Evolutionary conservation across 1,139 yeast genomes (phyloP).

Genomic region (Nakaseomyces uthaithaninus): DNA sequence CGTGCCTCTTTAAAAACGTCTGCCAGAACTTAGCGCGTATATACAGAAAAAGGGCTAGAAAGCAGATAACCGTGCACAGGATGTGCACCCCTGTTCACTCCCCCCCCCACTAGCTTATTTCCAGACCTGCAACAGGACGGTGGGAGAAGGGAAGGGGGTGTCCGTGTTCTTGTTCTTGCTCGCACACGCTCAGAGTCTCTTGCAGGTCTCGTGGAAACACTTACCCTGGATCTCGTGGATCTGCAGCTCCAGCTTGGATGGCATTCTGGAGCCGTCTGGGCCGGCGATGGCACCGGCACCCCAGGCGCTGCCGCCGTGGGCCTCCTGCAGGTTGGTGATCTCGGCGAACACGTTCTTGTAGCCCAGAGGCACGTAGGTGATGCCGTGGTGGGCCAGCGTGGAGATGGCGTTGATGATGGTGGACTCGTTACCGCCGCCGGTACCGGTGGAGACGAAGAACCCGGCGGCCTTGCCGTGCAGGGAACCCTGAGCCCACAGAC

Average conservation of each 20-base stretch:
- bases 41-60: too few species aligned
- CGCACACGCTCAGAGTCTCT: slow-evolving; percentile 22
- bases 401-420: slow-evolving; percentile 60
- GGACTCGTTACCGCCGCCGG: slow-evolving; percentile 76
- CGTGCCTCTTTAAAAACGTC: too few species aligned
- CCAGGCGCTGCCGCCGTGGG: slow-evolving; percentile 82
- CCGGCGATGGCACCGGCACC: slow-evolving; percentile 83
- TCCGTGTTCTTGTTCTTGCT: too few species aligned
- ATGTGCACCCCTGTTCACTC: too few species aligned
- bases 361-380: slow-evolving; percentile 67
- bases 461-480: slow-evolving; percentile 72
- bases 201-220: slow-evolving; percentile 39
- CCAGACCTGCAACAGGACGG: neutral
- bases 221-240: slow-evolving; percentile 55
- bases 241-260: slow-evolving; percentile 55
- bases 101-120: too few species aligned
- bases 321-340: slow-evolving; percentile 53
- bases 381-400: slow-evolving; percentile 63
- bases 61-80: too few species aligned
- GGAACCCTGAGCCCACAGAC: slow-evolving; percentile 72
- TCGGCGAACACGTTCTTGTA: slow-evolving; percentile 50
- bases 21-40: too few species aligned
- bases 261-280: slow-evolving; percentile 70
- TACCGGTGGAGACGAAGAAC: slow-evolving; percentile 68
- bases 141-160: neutral